Conservation (phyloP, 2,329 filamentous ascomycete genomes). For the Tympanopsis confertula region DNA sequence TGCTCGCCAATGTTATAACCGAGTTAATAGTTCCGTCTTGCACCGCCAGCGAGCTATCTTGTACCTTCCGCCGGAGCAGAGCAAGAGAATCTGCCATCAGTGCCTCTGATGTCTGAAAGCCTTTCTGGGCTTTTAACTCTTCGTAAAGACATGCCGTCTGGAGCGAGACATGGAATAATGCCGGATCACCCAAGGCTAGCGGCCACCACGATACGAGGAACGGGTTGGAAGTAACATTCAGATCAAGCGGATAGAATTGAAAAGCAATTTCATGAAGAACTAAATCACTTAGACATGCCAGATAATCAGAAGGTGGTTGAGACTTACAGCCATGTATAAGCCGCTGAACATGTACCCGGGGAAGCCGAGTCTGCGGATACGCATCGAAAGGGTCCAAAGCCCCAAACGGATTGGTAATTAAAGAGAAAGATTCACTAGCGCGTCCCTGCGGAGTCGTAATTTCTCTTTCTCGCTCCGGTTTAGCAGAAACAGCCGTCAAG, state of each 20-base stretch:
- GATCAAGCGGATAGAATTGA: constrained; percentile 45
- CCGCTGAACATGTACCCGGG: constrained; percentile 35
- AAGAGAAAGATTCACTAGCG: constrained; percentile 4
- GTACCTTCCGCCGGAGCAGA: constrained; percentile 35
- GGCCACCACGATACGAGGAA: constrained; percentile 51
- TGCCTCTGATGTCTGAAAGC: constrained; percentile 38
- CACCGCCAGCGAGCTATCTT: constrained; percentile 29
- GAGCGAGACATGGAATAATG: constrained; percentile 44
- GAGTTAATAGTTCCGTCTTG: constrained; percentile 44
- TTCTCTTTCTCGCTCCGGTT: constrained; percentile 2
- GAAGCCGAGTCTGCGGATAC: constrained; percentile 39
- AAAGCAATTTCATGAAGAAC: constrained; percentile 46
- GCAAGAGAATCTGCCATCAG: constrained; percentile 45
- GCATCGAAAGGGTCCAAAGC: constrained; percentile 43
- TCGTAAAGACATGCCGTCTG: constrained; percentile 46
- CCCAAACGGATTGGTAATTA: constrained; percentile 15
- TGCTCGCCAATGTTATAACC: constrained; percentile 43
- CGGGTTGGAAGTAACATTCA: constrained; percentile 38
- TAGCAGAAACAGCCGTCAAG: constrained; percentile 13
- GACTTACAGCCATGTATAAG: constrained; percentile 42
- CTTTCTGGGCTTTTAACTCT: constrained; percentile 35
- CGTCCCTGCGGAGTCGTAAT: constrained; percentile 3
- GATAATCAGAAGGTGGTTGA: background rate
- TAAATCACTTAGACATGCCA: constrained; percentile 14
- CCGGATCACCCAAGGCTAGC: constrained; percentile 39